Conservation (phyloP, 495 filamentous ascomycete species). For the Pseudomonodictys pantanalensis region DNA sequence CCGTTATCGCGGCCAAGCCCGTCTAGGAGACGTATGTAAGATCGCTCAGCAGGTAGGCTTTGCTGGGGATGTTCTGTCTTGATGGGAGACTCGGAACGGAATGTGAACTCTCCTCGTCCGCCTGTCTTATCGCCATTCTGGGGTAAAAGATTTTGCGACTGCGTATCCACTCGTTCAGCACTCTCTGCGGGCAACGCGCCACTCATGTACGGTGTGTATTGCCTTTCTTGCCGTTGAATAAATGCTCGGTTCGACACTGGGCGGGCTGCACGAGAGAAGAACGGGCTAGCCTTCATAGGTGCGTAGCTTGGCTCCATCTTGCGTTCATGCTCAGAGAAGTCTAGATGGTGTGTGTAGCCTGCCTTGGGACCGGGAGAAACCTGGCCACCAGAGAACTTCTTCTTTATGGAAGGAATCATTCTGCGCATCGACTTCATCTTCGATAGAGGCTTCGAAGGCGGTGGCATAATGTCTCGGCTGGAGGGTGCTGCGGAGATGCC, state of each 20-base stretch:
- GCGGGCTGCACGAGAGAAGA: not conserved
- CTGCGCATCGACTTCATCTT: constrained; percentile 9
- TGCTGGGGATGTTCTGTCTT: not conserved
- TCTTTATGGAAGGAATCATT: constrained; percentile 8
- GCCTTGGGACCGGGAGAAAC: not conserved
- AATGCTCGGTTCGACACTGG: not conserved
- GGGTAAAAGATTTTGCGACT: not conserved
- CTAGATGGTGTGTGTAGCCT: no score
- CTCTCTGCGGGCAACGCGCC: not conserved
- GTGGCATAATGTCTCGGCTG: constrained; percentile 38
- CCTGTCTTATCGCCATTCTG: not conserved
- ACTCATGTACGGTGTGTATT: constrained; percentile 8
- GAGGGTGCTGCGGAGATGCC: not conserved
- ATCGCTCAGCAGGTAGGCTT: constrained; percentile 3
- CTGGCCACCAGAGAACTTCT: not conserved
- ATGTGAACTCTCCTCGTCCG: not conserved
- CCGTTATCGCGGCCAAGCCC: constrained; percentile 1
- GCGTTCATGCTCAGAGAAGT: not conserved
- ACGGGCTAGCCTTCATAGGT: no score
- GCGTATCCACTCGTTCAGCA: not conserved
- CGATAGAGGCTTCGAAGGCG: constrained; percentile 23
- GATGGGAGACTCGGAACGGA: not conserved
- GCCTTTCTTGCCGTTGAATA: not conserved
- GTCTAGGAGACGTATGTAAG: constrained; percentile 25
- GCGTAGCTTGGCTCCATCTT: no score